Conservation (phyloP, 768 basidiomycete species). For the Pulveroboletus ravenelii region DNA sequence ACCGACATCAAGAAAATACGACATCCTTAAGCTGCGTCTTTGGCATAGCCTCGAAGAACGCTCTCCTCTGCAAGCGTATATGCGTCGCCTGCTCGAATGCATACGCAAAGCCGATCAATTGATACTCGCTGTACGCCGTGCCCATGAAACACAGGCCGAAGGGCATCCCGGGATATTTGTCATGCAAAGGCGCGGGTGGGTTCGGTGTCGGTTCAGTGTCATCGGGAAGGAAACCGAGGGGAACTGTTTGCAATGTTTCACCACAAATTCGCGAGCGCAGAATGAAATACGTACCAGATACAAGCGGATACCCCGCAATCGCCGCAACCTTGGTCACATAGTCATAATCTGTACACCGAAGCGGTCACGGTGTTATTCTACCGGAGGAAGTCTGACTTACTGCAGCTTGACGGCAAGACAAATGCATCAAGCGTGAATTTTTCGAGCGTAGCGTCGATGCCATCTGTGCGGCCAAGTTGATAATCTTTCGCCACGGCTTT, state of each 20-base stretch:
- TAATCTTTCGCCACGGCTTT: slow-evolving; percentile 41
- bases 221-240: slow-evolving; percentile 38
- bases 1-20: slow-evolving; percentile 6
- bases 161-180: slow-evolving; percentile 35
- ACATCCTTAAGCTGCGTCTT: slow-evolving; percentile 44
- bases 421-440: slow-evolving; percentile 47
- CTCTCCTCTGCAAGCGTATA: slow-evolving; percentile 42
- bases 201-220: slow-evolving; percentile 25
- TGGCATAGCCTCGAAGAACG: slow-evolving; percentile 50
- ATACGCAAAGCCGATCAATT: slow-evolving; percentile 40
- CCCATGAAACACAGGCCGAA: slow-evolving; percentile 43
- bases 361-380: background rate
- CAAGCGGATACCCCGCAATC: slow-evolving; percentile 35
- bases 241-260: slow-evolving; percentile 34
- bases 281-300: slow-evolving; percentile 24
- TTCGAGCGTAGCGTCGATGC: slow-evolving; percentile 51
- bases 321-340: slow-evolving; percentile 28
- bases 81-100: slow-evolving; percentile 56
- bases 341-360: slow-evolving; percentile 17
- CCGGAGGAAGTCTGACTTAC: slow-evolving; percentile 6
- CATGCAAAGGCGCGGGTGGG: slow-evolving; percentile 34
- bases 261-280: background rate
- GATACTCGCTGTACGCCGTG: slow-evolving; percentile 41
- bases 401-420: slow-evolving; percentile 37
- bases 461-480: slow-evolving; percentile 45